A percentile compares a stretch with the other conserved stretches of the same genome.
phyloP scores from a whole-genome alignment of 140 eudicot genomes.

The Cichorium intybus region DNA sequence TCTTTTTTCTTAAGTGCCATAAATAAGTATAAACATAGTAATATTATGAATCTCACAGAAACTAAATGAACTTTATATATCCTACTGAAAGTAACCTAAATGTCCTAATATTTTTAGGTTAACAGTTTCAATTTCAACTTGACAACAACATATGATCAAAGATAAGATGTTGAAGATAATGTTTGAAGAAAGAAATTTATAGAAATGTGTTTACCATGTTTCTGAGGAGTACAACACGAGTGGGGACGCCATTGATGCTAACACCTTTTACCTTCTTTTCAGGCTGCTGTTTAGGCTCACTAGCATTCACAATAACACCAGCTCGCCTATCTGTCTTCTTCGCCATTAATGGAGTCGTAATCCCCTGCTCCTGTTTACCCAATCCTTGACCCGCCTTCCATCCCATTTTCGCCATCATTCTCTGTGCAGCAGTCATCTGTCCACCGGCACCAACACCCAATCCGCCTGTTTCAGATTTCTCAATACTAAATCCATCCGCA shows the following conservation, averaged over 20 bases:
- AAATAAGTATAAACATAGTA: no score
- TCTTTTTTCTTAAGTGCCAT: no score
- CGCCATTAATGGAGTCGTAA: conserved; percentile 87
- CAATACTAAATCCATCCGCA: conserved; percentile 73
- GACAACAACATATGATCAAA: not conserved
- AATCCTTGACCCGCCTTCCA: conserved; percentile 91
- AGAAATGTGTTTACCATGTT: conserved; percentile 62
- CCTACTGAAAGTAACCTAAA: no score
- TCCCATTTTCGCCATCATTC: conserved; percentile 99
- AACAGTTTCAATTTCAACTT: no score
- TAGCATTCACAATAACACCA: conserved; percentile 87
- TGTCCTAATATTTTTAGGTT: no score
- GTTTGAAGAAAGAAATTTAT: not conserved
- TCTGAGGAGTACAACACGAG: conserved; percentile 79
- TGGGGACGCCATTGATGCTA: conserved; percentile 70
- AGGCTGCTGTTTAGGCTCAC: conserved; percentile 50
- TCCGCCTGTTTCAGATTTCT: conserved; percentile 78
- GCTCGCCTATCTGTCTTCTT: conserved; percentile 93
- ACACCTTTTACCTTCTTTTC: conserved; percentile 82
- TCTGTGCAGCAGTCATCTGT: conserved; percentile 92
- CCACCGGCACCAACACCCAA: conserved; percentile 93
- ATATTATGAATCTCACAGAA: no score
- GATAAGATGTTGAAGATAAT: not conserved
- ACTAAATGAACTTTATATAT: no score
- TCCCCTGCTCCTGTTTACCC: conserved; percentile 93